Evolutionary conservation across 305 asterid species (phyloP).

Genomic region (Fraxinus nigra): DNA sequence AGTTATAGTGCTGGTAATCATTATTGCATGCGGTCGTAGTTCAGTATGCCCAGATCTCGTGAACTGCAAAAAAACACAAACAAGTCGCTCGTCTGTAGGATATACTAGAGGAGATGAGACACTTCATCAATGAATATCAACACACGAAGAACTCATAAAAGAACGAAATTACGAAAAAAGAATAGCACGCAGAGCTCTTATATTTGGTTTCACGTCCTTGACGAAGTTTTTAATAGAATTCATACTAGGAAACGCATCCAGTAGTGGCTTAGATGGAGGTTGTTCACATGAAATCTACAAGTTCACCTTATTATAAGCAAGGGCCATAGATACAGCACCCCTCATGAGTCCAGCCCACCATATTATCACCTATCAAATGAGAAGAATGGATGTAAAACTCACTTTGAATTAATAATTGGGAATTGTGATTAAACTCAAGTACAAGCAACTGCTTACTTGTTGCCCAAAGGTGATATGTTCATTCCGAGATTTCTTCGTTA

Average conservation of each 20-base stretch:
- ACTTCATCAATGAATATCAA: not conserved
- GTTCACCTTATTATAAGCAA: constrained; percentile 41
- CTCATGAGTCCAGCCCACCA: constrained; percentile 50
- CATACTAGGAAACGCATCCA: not conserved
- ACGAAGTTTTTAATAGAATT: not conserved
- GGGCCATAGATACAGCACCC: constrained; percentile 45
- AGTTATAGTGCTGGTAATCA: not conserved
- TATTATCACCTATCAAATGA: constrained; percentile 33
- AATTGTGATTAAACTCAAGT: not conserved
- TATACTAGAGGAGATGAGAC: not conserved
- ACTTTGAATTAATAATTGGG: not conserved
- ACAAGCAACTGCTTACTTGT: constrained; percentile 30
- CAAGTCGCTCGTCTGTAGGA: not conserved
- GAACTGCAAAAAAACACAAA: constrained; percentile 27
- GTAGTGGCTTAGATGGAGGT: not conserved
- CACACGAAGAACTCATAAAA: not conserved
- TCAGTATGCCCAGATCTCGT: constrained; percentile 35
- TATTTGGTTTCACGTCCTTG: not conserved
- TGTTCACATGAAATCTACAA: not conserved
- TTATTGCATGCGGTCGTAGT: constrained; percentile 2
- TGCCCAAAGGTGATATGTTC: constrained; percentile 3
- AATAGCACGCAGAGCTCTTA: not conserved
- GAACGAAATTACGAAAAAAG: not conserved
- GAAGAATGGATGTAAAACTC: not conserved
- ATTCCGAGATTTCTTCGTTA: not conserved